A percentile compares a stretch with the other conserved stretches of the same genome.
Conservation (phyloP, 2,329 filamentous ascomycete species). For the Tolypocladium pustulatum region DNA sequence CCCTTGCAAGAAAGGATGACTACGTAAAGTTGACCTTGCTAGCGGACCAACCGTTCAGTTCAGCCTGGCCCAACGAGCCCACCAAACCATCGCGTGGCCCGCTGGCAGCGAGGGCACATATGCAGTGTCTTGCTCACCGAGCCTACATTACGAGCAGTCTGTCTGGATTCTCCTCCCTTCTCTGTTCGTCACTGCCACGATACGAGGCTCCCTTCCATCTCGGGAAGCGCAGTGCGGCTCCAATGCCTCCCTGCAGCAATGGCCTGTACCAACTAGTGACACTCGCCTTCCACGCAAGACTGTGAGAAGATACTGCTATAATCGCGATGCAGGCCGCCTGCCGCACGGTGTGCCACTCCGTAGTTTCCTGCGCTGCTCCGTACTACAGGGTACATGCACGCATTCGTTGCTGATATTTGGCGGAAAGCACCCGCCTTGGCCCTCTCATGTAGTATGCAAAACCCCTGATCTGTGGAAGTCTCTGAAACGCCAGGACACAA, state of each 20-base stretch:
- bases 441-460: background rate
- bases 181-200: background rate
- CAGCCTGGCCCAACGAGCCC: background rate
- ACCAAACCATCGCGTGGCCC: background rate
- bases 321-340: background rate
- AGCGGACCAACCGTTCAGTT: background rate
- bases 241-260: background rate
- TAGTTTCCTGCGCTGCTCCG: background rate
- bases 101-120: background rate
- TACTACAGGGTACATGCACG: background rate
- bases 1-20: background rate
- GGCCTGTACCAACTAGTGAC: background rate
- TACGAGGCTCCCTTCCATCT: background rate
- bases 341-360: background rate
- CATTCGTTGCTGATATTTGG: background rate
- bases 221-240: background rate
- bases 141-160: too few relatives aligned
- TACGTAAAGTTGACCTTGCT: background rate
- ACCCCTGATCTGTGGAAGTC: too few relatives aligned
- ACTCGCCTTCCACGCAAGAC: background rate
- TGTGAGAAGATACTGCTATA: background rate
- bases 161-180: too few relatives aligned
- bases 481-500: background rate
- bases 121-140: background rate
- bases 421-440: background rate